These are phyloP conservation scores for Nematocida parisii DNA, from an alignment of 371 early-diverging fungal genomes.

Conservation along the genomic window DNA sequence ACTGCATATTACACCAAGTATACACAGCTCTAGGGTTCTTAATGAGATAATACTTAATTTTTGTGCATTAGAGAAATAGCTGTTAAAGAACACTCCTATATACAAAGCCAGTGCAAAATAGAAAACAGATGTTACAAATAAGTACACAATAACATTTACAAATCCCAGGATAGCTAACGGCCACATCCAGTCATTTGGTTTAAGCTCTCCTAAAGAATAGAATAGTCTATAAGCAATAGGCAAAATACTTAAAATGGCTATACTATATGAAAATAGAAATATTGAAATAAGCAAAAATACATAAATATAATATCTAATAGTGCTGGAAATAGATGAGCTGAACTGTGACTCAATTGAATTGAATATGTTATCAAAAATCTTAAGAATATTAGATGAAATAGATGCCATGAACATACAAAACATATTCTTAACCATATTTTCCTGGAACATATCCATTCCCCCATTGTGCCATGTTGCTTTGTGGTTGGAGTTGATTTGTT, in stretches of 20 bases:
- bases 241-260: not conserved
- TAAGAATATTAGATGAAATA: not conserved
- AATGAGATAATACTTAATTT: not conserved
- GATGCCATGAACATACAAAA: not conserved
- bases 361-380: not conserved
- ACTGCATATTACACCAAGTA: not conserved
- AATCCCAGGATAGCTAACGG: not conserved
- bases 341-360: not conserved
- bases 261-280: not conserved
- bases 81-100: not conserved
- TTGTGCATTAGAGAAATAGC: not conserved
- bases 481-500: no score
- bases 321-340: not conserved
- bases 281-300: not conserved
- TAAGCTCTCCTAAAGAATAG: not conserved
- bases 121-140: not conserved
- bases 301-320: not conserved
- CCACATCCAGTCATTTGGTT: not conserved
- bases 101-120: constrained; percentile 1
- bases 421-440: not conserved
- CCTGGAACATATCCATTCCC: not conserved
- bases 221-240: not conserved
- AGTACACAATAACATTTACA: not conserved
- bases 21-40: not conserved
- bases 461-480: not conserved